phyloP scores from a whole-genome alignment of 2,329 filamentous ascomycete genomes.

The Nigrospora oryzae region DNA sequence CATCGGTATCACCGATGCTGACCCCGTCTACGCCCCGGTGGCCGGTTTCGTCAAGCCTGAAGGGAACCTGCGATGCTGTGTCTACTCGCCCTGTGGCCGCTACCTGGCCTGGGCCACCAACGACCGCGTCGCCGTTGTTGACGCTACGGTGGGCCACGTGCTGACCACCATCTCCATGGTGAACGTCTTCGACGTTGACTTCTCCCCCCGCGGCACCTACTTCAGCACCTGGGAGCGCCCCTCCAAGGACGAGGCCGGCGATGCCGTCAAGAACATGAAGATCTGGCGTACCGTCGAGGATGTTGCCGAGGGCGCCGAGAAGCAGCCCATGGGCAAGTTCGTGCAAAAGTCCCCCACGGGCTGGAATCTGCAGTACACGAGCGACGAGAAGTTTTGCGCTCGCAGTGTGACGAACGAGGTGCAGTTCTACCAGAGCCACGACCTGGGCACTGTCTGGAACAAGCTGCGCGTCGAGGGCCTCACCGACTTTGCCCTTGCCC shows the following conservation, averaged over 20 bases:
- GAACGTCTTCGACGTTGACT: conserved; percentile 89
- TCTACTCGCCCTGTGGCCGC: conserved; percentile 90
- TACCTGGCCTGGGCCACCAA: conserved; percentile 94
- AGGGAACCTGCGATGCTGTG: conserved; percentile 89
- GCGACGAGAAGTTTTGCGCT: conserved; percentile 88
- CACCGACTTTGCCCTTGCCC: conserved; percentile 79
- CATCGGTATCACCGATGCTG: conserved; percentile 88
- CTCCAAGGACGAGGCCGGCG: conserved; percentile 84
- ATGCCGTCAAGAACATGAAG: conserved; percentile 93
- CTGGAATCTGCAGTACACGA: conserved; percentile 96
- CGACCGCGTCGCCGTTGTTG: conserved; percentile 77
- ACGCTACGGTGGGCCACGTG: conserved; percentile 67
- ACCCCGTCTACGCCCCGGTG: conserved; percentile 77
- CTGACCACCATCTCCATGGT: conserved; percentile 67
- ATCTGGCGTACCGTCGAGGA: conserved; percentile 84
- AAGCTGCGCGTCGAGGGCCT: conserved; percentile 91
- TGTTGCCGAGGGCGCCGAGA: conserved; percentile 49
- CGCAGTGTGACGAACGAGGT: conserved; percentile 94
- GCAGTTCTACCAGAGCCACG: conserved; percentile 87
- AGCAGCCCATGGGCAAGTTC: conserved; percentile 75
- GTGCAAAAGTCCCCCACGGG: conserved; percentile 93
- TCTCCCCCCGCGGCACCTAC: conserved; percentile 87
- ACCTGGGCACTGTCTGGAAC: conserved; percentile 85
- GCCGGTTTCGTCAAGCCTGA: conserved; percentile 80
- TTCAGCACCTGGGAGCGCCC: conserved; percentile 96